Base-by-base conservation (phyloP, 1,284 basidiomycete genomes). In the Ustilago crameri region DNA sequence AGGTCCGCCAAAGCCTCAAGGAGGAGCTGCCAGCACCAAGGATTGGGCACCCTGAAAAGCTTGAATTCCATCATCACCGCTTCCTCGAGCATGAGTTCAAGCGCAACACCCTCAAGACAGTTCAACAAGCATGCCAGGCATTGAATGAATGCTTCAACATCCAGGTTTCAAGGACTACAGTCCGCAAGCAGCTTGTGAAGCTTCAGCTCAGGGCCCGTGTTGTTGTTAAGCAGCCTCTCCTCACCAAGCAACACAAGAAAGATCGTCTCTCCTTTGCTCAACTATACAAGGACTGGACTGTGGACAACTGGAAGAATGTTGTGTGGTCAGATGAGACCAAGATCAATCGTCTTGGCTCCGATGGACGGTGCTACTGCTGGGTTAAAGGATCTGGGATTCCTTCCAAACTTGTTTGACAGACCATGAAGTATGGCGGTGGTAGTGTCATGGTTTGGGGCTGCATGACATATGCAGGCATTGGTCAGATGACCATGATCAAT, bases 401-500 rank as follows among this genome's bases (percentile, higher is more conserved):
- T 22, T 32, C 34, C 43, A 51, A 42, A 9, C 30, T 40, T 3
- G 22, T 56, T 9, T 24, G 32, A 30, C 49, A 30, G 26, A 57
- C 47, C 23, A 22, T 57, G 14, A 56, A 64, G 44, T 56, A 27
- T 47, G 61, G 61, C 20, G 45, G 52, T n/a, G 26, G 37, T 35
- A 48, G 47, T 43, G 46, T 64, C 43, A 64, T 64, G 61, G 41
- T 64, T 3, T 64, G 61, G 61, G 49, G 53, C 44, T 64, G 53
- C 30, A 50, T 64, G 47, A 57, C 54, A 5, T 51, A 43, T 22
- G 37, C 24, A 46, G 56, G 50, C 18, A 22, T 38, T 24, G 55
- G 55, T 3, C 43, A 14, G 23, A 43, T 58, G 27, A n/a, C 22
- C 5, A 23, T 53, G 20, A 56, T 58, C n/a, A 14, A 72, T 34